Evolutionary conservation across 2,329 filamentous ascomycete genomes (phyloP).

Genomic region (Penicillium sclerotigenum): DNA sequence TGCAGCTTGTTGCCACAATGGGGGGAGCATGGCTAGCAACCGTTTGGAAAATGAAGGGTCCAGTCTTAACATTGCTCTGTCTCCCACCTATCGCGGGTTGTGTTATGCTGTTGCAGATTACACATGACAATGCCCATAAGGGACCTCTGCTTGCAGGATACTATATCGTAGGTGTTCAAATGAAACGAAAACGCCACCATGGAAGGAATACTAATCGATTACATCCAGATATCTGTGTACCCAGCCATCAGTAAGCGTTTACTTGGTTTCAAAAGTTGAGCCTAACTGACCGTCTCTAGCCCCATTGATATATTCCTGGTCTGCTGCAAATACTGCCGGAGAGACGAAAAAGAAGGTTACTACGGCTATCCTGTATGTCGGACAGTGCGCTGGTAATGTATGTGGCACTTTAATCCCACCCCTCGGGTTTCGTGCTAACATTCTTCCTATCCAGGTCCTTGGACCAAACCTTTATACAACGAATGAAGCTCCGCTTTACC

Average conservation of each 20-base stretch:
- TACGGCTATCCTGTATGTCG: slow-evolving; percentile 63
- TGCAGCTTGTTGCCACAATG: slow-evolving; percentile 60
- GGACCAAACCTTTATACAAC: slow-evolving; percentile 64
- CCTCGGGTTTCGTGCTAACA: background rate
- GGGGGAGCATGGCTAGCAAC: slow-evolving; percentile 57
- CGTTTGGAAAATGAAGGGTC: slow-evolving; percentile 54
- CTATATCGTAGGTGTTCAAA: slow-evolving; percentile 43
- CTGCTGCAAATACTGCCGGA: slow-evolving; percentile 60
- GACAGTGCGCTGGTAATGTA: slow-evolving; percentile 62
- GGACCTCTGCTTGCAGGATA: slow-evolving; percentile 56
- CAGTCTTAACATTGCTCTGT: slow-evolving; percentile 54
- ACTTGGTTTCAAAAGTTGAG: background rate
- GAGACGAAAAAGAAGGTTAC: slow-evolving; percentile 68
- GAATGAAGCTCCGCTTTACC: slow-evolving; percentile 57
- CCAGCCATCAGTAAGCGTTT: slow-evolving; percentile 52
- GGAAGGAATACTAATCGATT: background rate
- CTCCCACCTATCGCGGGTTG: slow-evolving; percentile 57
- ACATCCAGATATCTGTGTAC: slow-evolving; percentile 53
- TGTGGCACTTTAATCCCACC: background rate
- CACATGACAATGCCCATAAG: slow-evolving; percentile 46
- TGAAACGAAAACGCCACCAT: background rate
- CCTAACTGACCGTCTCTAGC: slow-evolving; percentile 37
- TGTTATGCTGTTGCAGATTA: slow-evolving; percentile 52
- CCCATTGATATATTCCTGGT: slow-evolving; percentile 69
- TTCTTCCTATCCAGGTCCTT: slow-evolving; percentile 45